These are phyloP conservation scores for Entonaema liquescens DNA, from an alignment of 495 filamentous ascomycete genomes.

Conservation along the genomic window DNA sequence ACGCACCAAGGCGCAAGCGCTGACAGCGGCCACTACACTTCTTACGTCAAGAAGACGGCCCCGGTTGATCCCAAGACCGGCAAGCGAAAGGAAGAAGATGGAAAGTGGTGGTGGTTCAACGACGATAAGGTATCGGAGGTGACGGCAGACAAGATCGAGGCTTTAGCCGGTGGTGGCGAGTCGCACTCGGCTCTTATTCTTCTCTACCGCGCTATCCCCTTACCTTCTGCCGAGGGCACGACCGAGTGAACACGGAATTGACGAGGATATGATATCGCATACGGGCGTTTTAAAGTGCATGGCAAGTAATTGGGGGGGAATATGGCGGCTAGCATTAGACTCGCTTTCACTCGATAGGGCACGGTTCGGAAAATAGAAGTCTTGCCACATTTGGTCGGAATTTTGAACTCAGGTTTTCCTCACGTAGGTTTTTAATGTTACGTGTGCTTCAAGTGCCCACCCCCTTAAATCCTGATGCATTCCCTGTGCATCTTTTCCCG, in stretches of 20 bases:
- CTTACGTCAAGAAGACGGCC: conserved; percentile 92
- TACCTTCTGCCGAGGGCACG: conserved; percentile 59
- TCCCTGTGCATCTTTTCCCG: too few relatives aligned
- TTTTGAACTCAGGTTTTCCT: neutral
- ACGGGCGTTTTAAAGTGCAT: conserved; percentile 33
- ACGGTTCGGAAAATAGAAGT: conserved; percentile 32
- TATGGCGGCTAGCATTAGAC: conserved; percentile 34
- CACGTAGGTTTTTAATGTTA: neutral
- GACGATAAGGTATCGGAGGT: conserved; percentile 98
- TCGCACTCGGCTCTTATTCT: conserved; percentile 93
- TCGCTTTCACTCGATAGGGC: conserved; percentile 34
- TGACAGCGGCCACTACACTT: conserved; percentile 97
- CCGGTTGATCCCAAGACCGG: conserved; percentile 69
- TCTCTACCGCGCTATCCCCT: conserved; percentile 83
- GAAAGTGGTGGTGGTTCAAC: conserved; percentile 99
- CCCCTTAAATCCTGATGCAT: neutral
- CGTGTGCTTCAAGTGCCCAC: neutral
- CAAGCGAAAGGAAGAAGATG: conserved; percentile 80
- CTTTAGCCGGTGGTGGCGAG: conserved; percentile 92
- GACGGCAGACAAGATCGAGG: conserved; percentile 87
- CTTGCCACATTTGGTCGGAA: conserved; percentile 9
- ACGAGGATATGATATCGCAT: conserved; percentile 18
- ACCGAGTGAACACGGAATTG: conserved; percentile 36
- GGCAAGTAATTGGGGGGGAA: conserved; percentile 24
- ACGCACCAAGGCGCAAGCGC: conserved; percentile 98